These are phyloP conservation scores for Ilex asprella DNA, from an alignment of 257 asterid genomes.

Conservation along the genomic window DNA sequence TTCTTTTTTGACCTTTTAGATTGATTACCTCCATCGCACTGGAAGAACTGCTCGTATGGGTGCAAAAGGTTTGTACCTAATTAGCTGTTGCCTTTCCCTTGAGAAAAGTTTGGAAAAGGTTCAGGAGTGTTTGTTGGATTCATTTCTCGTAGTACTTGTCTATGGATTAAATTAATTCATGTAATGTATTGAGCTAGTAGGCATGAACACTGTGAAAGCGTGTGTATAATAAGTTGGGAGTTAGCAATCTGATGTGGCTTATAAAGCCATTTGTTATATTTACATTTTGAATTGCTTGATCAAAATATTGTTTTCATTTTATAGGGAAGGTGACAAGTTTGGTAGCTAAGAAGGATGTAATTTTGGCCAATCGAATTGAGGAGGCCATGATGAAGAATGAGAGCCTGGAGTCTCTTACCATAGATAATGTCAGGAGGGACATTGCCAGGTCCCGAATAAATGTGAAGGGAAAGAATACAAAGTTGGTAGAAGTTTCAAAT, in stretches of 20 bases:
- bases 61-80: constrained; percentile 65
- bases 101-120: neutral
- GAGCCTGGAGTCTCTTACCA: constrained; percentile 83
- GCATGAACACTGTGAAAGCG: no score
- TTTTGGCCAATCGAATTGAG: constrained; percentile 70
- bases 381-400: constrained; percentile 83
- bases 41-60: constrained; percentile 99
- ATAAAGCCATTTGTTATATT: neutral
- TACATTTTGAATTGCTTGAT: neutral
- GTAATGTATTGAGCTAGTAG: no score
- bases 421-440: constrained; percentile 73
- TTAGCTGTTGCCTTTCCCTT: neutral
- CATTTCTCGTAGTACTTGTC: no score
- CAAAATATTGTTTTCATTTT: constrained; percentile 1
- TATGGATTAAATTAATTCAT: no score
- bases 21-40: constrained; percentile 97
- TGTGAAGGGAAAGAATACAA: constrained; percentile 56
- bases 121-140: no score
- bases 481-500: constrained; percentile 40
- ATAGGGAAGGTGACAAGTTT: constrained; percentile 95
- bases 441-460: constrained; percentile 59
- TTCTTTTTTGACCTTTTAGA: constrained; percentile 30
- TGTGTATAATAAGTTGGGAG: no score
- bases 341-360: constrained; percentile 54
- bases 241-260: neutral